Percentiles rank a stretch among this genome's conserved stretches.
phyloP scores from a whole-genome alignment of 225 moss, liverwort and hornwort species.

The Takakia lepidozioides region DNA sequence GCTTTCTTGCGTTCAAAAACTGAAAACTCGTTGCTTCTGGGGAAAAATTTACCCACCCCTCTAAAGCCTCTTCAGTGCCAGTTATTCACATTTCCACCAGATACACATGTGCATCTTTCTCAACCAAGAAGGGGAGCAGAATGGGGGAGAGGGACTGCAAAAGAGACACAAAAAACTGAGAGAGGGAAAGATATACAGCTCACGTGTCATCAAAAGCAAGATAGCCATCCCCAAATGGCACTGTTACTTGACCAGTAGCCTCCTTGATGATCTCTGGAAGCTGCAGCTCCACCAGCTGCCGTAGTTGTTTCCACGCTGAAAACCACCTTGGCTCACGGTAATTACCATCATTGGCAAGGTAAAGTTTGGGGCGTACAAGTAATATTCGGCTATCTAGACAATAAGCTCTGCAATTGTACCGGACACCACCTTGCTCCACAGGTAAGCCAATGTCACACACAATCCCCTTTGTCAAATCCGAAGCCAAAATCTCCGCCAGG shows the following conservation, averaged over 20 bases:
- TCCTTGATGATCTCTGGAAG: conserved; percentile 68
- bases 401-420: conserved; percentile 82
- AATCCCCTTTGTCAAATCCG: conserved; percentile 70
- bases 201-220: conserved; percentile 71
- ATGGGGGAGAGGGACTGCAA: not conserved
- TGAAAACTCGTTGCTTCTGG: too few relatives aligned
- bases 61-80: too few relatives aligned
- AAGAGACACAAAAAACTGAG: too few relatives aligned
- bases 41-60: too few relatives aligned
- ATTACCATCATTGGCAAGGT: conserved; percentile 88
- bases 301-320: conserved; percentile 75
- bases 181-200: conserved; percentile 18
- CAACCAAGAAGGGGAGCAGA: too few relatives aligned
- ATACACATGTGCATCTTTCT: too few relatives aligned
- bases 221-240: conserved; percentile 84
- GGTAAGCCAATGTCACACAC: conserved; percentile 97
- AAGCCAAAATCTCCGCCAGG: conserved; percentile 72
- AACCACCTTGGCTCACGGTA: conserved; percentile 92
- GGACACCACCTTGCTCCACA: conserved; percentile 68
- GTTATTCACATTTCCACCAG: too few relatives aligned
- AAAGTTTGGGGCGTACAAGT: conserved; percentile 77
- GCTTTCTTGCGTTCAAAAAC: too few relatives aligned
- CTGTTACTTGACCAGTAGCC: conserved; percentile 48
- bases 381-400: conserved; percentile 77
- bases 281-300: conserved; percentile 44